These are phyloP conservation scores for Clonostachys byssicola DNA, from an alignment of 2,329 filamentous ascomycete species.

Conservation along the genomic window DNA sequence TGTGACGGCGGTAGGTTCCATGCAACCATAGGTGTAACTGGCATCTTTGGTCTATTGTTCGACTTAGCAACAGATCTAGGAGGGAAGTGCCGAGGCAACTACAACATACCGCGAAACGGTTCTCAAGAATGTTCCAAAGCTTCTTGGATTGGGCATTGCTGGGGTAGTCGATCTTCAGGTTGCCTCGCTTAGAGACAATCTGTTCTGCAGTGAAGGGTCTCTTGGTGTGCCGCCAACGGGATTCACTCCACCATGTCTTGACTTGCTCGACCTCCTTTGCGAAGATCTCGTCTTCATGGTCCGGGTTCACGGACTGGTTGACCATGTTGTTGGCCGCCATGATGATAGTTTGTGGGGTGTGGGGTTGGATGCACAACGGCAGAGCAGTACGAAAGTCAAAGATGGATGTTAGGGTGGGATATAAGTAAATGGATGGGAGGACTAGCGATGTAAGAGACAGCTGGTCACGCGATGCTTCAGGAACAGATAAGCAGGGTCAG, in stretches of 20 bases:
- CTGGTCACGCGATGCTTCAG: neutral
- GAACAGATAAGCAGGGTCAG: neutral
- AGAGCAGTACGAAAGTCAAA: neutral
- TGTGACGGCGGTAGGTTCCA: conserved; percentile 97
- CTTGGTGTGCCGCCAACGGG: conserved; percentile 90
- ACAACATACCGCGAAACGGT: conserved; percentile 75
- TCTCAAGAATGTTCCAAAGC: conserved; percentile 86
- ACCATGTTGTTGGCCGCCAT: conserved; percentile 63
- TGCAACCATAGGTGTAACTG: conserved; percentile 93
- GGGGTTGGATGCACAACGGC: neutral
- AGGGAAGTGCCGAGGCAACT: neutral
- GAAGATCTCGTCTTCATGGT: conserved; percentile 62
- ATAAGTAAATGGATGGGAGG: neutral
- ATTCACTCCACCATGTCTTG: conserved; percentile 90
- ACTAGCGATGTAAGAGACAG: neutral
- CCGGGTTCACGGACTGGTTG: conserved; percentile 50
- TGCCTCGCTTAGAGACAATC: conserved; percentile 93
- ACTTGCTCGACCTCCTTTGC: conserved; percentile 80
- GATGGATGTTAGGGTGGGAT: neutral
- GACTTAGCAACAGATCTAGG: neutral
- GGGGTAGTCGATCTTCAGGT: conserved; percentile 85
- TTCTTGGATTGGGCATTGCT: conserved; percentile 90
- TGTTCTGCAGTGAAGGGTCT: conserved; percentile 93
- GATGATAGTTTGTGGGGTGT: conserved; percentile 11
- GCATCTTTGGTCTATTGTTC: conserved; percentile 68